Evolutionary conservation across 2,329 filamentous ascomycete species (phyloP), one percentile per base, ranked within the genome.

Genomic region (Mollisia scopiformis): DNA sequence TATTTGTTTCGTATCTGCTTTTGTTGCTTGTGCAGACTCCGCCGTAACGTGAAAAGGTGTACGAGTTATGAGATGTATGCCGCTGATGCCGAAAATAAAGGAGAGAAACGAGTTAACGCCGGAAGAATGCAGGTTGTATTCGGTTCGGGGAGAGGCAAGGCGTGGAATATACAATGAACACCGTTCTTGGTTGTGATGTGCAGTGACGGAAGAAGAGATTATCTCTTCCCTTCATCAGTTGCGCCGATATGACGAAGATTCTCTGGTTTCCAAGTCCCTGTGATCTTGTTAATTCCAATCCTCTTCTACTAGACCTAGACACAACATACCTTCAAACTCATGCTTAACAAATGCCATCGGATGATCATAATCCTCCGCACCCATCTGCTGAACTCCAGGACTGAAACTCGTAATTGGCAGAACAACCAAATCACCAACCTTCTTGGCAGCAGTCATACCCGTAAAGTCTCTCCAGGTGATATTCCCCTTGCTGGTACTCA

Each of bases 291-390:
- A 68, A 59, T 46, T 55, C 62, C 13, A 35, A 21, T 6, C 19
- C 28, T 51, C 27, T 19, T 11, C 5, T 31, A 8, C 23, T 49
- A 16, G n/a, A 19, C 47, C n/a, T 51, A 25, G 14, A 2, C 1
- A 13, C 1, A 27, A 75, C 83, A 68, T 79, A 96, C 94, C 95
- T 81, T 96, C 92, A 75, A 99, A 99, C 58, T 93, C 88, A 78
- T 99, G 95, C 78, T 95, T 93, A 63, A 99, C 95, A 80, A 96
- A 98, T 1, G 95, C 95, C 92, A 97, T 94, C 1, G 93, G 92
- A 74, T 98, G 90, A 68, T 97, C 92, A 43, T 88, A 84, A 64
- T 96, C 93, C 71, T 89, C 88, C 49, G 95, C 91, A 13, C 91
- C 91, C 93, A 97, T 98, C 74, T 97, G 93, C 69, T 88, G 85